Percentiles rank a stretch among this genome's conserved stretches.
Conservation (phyloP, 345 rosid genomes). For the Viola odorata region DNA sequence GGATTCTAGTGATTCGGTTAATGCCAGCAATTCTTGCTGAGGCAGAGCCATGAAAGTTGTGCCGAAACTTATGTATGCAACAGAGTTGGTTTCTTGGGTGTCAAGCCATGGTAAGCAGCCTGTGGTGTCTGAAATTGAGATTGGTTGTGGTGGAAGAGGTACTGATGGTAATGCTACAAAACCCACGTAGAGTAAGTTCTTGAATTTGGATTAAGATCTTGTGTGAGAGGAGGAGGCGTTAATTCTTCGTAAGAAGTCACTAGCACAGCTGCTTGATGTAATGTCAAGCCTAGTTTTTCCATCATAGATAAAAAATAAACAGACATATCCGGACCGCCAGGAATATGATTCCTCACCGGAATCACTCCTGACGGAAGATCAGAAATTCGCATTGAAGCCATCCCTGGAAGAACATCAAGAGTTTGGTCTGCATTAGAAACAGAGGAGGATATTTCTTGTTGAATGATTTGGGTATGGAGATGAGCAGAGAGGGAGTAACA, state of each 20-base stretch:
- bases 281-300: no score
- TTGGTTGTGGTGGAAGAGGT: not conserved
- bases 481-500: not conserved
- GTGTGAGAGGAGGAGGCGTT: slow-evolving; percentile 21
- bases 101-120: slow-evolving; percentile 57
- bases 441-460: no score
- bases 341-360: no score
- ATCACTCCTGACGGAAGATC: no score
- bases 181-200: slow-evolving; percentile 11
- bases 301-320: no score
- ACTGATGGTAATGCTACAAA: slow-evolving; percentile 20
- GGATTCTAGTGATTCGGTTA: slow-evolving; percentile 46
- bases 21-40: slow-evolving; percentile 34
- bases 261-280: slow-evolving; percentile 26
- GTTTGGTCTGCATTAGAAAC: no score
- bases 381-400: no score
- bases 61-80: slow-evolving; percentile 59
- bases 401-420: no score
- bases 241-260: slow-evolving; percentile 48
- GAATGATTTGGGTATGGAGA: not conserved
- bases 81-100: slow-evolving; percentile 18
- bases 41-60: slow-evolving; percentile 28
- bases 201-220: slow-evolving; percentile 33
- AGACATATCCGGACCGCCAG: no score
- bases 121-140: slow-evolving; percentile 26